A percentile compares a stretch with the other conserved stretches of the same genome.
phyloP scores from a whole-genome alignment of 768 basidiomycete genomes.

The Kwoniella sp. region DNA sequence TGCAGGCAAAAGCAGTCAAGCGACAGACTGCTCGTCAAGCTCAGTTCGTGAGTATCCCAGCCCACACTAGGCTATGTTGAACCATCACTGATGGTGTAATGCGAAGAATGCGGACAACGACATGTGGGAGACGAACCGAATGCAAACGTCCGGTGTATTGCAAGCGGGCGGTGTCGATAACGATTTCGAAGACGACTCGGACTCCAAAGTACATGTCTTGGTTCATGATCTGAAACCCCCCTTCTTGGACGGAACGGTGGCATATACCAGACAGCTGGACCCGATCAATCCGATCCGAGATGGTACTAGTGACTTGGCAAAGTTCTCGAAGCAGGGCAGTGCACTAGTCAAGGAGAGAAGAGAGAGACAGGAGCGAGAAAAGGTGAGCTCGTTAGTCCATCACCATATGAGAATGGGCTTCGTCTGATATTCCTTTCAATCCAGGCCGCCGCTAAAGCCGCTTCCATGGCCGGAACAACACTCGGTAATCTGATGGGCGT shows the following conservation, averaged over 20 bases:
- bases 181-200: conserved; percentile 94
- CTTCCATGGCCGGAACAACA: conserved; percentile 84
- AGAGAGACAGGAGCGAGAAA: conserved; percentile 87
- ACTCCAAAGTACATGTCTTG: conserved; percentile 89
- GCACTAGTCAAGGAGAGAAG: conserved; percentile 90
- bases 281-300: conserved; percentile 97
- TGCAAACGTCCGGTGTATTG: conserved; percentile 92
- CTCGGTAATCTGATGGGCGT: conserved; percentile 99
- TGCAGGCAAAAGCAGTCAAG: conserved; percentile 60
- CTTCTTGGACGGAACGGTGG: conserved; percentile 92
- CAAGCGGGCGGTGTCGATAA: conserved; percentile 83
- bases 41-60: conserved; percentile 73
- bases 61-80: background rate
- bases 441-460: conserved; percentile 90
- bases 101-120: conserved; percentile 93
- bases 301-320: conserved; percentile 87
- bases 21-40: conserved; percentile 92
- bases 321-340: conserved; percentile 97
- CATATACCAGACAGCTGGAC: conserved; percentile 94
- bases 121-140: conserved; percentile 97
- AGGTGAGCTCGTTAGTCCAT: conserved; percentile 33
- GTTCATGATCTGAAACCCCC: conserved; percentile 96
- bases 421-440: background rate
- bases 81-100: background rate
- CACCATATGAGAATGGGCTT: background rate